Percentiles rank a stretch among this genome's conserved stretches.
Conservation (phyloP, 2,329 filamentous ascomycete species). For the Aurifilum marmelostoma region DNA sequence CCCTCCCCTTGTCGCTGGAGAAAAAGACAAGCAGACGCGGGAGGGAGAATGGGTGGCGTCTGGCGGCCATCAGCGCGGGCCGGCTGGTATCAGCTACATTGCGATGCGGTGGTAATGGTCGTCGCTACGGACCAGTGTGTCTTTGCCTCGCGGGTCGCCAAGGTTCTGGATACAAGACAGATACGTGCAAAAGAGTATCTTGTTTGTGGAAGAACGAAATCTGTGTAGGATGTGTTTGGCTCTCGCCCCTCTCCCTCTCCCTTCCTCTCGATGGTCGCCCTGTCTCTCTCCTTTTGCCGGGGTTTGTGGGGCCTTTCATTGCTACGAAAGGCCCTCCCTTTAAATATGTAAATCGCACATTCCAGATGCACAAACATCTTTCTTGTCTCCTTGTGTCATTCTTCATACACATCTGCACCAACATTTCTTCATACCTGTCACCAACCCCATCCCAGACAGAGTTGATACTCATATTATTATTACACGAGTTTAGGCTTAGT, state of each 20-base stretch:
- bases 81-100: slow-evolving; percentile 5
- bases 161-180: not conserved
- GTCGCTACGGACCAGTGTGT: slow-evolving; percentile 20
- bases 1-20: too few species aligned
- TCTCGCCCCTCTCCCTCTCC: slow-evolving; percentile 5
- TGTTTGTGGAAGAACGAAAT: not conserved
- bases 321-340: not conserved
- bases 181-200: not conserved
- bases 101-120: slow-evolving; percentile 12
- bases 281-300: not conserved
- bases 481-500: slow-evolving; percentile 6
- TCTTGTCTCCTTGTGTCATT: not conserved
- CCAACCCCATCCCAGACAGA: not conserved
- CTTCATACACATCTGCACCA: not conserved
- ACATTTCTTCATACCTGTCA: not conserved
- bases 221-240: not conserved
- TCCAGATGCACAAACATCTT: not conserved
- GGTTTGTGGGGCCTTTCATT: not conserved
- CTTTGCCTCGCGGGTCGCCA: not conserved
- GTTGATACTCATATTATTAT: not conserved
- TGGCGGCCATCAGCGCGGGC: not conserved
- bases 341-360: not conserved
- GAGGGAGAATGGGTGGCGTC: not conserved
- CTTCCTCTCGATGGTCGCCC: too few species aligned
- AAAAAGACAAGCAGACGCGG: not conserved